These are phyloP conservation scores for Lathyrus oleraceus DNA, from an alignment of 306 rosid genomes.

Conservation along the genomic window DNA sequence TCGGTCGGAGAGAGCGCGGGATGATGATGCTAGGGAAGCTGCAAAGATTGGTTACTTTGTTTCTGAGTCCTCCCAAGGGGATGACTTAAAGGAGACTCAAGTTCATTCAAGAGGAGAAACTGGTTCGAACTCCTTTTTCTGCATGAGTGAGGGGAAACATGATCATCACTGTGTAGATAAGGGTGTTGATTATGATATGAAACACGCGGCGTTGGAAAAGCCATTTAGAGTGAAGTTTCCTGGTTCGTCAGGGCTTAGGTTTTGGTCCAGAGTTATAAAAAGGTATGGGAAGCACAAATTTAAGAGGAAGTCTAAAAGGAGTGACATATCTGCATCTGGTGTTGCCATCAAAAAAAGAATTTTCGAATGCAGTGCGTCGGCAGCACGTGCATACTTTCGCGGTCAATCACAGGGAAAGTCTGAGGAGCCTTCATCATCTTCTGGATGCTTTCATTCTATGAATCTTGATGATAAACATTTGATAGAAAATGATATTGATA, in stretches of 20 bases:
- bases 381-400: slow-evolving; percentile 62
- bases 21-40: slow-evolving; percentile 71
- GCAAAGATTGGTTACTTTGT: slow-evolving; percentile 74
- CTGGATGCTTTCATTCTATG: slow-evolving; percentile 37
- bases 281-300: slow-evolving; percentile 49
- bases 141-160: slow-evolving; percentile 66
- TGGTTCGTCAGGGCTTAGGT: slow-evolving; percentile 54
- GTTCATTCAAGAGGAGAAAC: slow-evolving; percentile 38
- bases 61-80: slow-evolving; percentile 50
- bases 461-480: slow-evolving; percentile 48
- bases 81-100: slow-evolving; percentile 44
- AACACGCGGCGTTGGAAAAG: slow-evolving; percentile 84
- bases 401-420: slow-evolving; percentile 49
- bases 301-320: slow-evolving; percentile 65
- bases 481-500: slow-evolving; percentile 51
- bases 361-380: slow-evolving; percentile 67
- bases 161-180: slow-evolving; percentile 77
- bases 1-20: slow-evolving; percentile 56
- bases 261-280: slow-evolving; percentile 62
- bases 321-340: slow-evolving; percentile 52
- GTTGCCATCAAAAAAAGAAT: slow-evolving; percentile 61
- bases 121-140: slow-evolving; percentile 47
- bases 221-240: slow-evolving; percentile 70
- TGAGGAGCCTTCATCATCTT: slow-evolving; percentile 45
- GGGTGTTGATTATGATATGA: slow-evolving; percentile 72